Percentiles rank a stretch among this genome's conserved stretches.
Conservation (phyloP, 2,329 filamentous ascomycete species). For the Phyllosticta ampelicida region DNA sequence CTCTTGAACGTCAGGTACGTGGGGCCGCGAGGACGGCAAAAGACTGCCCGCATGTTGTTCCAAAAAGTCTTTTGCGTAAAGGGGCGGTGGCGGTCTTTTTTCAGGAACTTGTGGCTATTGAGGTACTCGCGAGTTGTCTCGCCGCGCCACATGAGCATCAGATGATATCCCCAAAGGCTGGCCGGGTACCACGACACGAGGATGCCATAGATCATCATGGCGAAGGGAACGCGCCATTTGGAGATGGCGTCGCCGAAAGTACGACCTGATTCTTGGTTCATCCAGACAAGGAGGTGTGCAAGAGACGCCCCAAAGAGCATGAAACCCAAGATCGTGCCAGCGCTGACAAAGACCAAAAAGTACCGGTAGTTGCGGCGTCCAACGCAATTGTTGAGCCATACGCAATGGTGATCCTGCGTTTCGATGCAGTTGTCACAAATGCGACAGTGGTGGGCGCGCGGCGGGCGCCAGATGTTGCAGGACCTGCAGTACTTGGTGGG, state of each 20-base stretch:
- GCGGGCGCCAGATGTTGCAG: conserved; percentile 94
- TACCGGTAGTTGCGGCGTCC: conserved; percentile 96
- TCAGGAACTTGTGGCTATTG: conserved; percentile 89
- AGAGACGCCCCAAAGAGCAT: conserved; percentile 69
- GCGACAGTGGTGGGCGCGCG: conserved; percentile 90
- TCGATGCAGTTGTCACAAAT: conserved; percentile 96
- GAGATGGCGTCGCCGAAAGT: conserved; percentile 59
- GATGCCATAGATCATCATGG: conserved; percentile 74
- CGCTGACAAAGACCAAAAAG: conserved; percentile 85
- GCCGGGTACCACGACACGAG: conserved; percentile 69
- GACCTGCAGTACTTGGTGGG: conserved; percentile 97
- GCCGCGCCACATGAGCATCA: conserved; percentile 81
- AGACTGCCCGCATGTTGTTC: conserved; percentile 70
- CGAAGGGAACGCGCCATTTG: conserved; percentile 70
- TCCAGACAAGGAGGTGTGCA: conserved; percentile 70
- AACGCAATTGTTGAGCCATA: conserved; percentile 98
- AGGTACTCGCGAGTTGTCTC: conserved; percentile 96
- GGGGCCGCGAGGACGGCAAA: conserved; percentile 73
- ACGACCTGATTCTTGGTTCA: conserved; percentile 45
- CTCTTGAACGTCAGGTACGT: conserved; percentile 84
- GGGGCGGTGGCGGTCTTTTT: conserved; percentile 81
- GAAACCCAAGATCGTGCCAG: conserved; percentile 63
- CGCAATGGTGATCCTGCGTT: conserved; percentile 94
- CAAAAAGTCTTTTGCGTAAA: conserved; percentile 69
- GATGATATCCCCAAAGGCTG: conserved; percentile 75